Base-by-base conservation (phyloP, 305 asterid genomes). In the Fraxinus xanthoxyloides region DNA sequence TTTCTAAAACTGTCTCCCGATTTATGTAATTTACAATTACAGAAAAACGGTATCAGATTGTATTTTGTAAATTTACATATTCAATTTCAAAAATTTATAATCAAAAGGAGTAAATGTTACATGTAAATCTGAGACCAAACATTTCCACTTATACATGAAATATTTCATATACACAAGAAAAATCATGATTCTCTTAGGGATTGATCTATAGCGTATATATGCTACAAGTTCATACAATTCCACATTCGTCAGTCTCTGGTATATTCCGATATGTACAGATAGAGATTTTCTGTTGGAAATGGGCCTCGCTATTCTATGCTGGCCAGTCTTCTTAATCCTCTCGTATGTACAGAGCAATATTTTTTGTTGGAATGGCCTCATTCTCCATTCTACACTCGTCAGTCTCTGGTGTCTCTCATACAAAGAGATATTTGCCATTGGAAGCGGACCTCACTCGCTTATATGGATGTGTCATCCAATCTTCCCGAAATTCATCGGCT, bases 401-500 rank as follows among this genome's bases (percentile, higher is more conserved):
- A n/a, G 24, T 54, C 65, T 54, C 65, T 1, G 26, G 10, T 5
- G 10, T 35, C 36, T 34, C 81, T 65, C 76, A 24, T 38, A 40
- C 19, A 72, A 6, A 51, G 65, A n/a, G 72, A 67, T 15, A 12
- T 79, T 73, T 76, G 32, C 78, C 26, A 38, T 7, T 76, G 63
- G 67, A 77, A 23, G 75, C 75, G 75, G 75, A 34, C 46, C 73
- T 79, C 13, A 26, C 30, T 28, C 79, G 84, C 72, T 15, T 69
- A 7, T 26, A 75, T 69, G 76, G 74, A 26, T n/a, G 65, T 73
- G 72, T 77, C 77, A 78, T 63, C 28, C 54, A 30, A 63, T 21
- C 83, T 82, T 82, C 79, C 51, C 40, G 28, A 24, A 56, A 81
- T 77, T 78, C 79, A 6, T 26, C 79, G 6, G 77, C 26, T 48